A percentile compares a stretch with the other conserved stretches of the same genome.
These are phyloP conservation scores for Incumbomyces lentus DNA, from an alignment of 2,329 filamentous ascomycete genomes.

Conservation along the genomic window DNA sequence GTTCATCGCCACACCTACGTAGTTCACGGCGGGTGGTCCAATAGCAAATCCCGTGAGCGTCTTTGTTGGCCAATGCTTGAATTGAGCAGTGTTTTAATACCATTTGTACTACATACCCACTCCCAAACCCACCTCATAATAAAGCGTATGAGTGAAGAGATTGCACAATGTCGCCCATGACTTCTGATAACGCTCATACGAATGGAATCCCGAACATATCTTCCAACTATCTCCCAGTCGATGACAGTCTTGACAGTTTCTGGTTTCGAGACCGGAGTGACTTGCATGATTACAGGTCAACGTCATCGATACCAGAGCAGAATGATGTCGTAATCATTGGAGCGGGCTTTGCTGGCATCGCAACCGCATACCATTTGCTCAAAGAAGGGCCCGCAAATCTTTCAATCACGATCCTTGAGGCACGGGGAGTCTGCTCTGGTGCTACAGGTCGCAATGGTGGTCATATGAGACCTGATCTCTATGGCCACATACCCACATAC, in stretches of 20 bases:
- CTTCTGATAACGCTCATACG: too few species aligned
- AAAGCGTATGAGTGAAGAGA: too few species aligned
- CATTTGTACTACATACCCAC: too few species aligned
- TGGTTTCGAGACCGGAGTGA: slow-evolving; percentile 33
- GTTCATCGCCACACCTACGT: too few species aligned
- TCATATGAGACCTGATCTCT: slow-evolving; percentile 35
- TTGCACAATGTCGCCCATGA: too few species aligned
- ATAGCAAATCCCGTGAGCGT: too few species aligned
- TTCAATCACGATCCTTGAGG: slow-evolving; percentile 32
- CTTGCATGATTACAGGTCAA: slow-evolving; percentile 34
- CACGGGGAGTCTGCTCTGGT: slow-evolving; percentile 32
- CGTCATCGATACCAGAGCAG: slow-evolving; percentile 28
- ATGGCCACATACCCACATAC: slow-evolving; percentile 27
- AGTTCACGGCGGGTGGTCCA: too few species aligned
- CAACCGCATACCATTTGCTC: slow-evolving; percentile 35
- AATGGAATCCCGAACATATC: too few species aligned
- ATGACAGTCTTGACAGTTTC: slow-evolving; percentile 25
- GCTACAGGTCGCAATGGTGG: slow-evolving; percentile 38
- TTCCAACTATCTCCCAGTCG: slow-evolving; percentile 4
- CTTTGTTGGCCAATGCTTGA: too few species aligned
- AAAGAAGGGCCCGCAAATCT: slow-evolving; percentile 17
- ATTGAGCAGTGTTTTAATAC: too few species aligned
- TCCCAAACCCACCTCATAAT: too few species aligned
- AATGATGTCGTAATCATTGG: slow-evolving; percentile 40
- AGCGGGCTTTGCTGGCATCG: slow-evolving; percentile 37